Percentiles rank a stretch among this genome's conserved stretches.
Evolutionary conservation across 2,329 filamentous ascomycete genomes (phyloP).

Genomic region (Talaromyces amestolkiae): DNA sequence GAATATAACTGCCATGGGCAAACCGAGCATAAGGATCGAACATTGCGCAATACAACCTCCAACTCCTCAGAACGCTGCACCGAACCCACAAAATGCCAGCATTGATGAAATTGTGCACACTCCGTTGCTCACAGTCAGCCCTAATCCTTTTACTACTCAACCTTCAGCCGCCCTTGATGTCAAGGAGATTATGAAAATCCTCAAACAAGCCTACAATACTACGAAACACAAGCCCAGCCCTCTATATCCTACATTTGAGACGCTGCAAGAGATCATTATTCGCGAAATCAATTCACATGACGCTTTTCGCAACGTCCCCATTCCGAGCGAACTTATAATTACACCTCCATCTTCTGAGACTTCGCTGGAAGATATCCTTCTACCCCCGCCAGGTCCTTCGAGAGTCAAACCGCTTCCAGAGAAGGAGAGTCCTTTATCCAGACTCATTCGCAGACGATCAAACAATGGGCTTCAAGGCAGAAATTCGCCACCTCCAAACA

Average conservation of each 20-base stretch:
- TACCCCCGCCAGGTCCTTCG: slow-evolving; percentile 19
- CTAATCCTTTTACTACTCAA: slow-evolving; percentile 26
- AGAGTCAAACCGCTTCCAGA: slow-evolving; percentile 27
- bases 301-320: slow-evolving; percentile 38
- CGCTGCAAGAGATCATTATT: slow-evolving; percentile 43
- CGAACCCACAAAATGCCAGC: slow-evolving; percentile 31
- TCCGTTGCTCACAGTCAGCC: slow-evolving; percentile 32
- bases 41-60: slow-evolving; percentile 39
- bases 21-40: slow-evolving; percentile 31
- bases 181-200: slow-evolving; percentile 43
- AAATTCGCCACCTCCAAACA: slow-evolving; percentile 20
- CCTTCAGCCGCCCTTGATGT: slow-evolving; percentile 33
- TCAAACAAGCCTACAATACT: slow-evolving; percentile 36
- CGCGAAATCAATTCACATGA: slow-evolving; percentile 47
- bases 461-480: slow-evolving; percentile 23
- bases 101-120: slow-evolving; percentile 45
- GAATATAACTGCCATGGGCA: slow-evolving; percentile 34
- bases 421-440: slow-evolving; percentile 34
- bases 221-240: slow-evolving; percentile 30
- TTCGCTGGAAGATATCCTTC: slow-evolving; percentile 24
- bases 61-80: slow-evolving; percentile 29
- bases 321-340: slow-evolving; percentile 35
- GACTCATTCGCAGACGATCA: slow-evolving; percentile 33
- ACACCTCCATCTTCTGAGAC: slow-evolving; percentile 31
- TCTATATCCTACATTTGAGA: slow-evolving; percentile 39